These are phyloP conservation scores for Xylariales sp. DNA, from an alignment of 2,329 filamentous ascomycete genomes.

Conservation along the genomic window DNA sequence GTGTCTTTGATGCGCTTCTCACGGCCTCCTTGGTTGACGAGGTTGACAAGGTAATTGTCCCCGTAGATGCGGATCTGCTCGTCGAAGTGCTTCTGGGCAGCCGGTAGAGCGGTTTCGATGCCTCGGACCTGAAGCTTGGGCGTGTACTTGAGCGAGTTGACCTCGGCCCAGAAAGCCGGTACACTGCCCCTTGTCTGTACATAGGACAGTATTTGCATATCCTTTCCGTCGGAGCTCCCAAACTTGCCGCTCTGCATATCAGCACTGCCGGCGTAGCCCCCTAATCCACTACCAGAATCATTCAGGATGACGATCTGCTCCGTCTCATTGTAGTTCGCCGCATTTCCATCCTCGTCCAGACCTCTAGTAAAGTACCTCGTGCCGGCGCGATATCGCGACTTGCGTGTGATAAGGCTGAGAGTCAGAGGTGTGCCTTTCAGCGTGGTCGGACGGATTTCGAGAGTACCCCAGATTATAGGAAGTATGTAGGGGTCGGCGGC, in stretches of 20 bases:
- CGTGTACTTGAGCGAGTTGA: constrained; percentile 88
- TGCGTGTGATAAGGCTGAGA: constrained; percentile 79
- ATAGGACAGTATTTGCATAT: constrained; percentile 87
- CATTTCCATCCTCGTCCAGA: constrained; percentile 87
- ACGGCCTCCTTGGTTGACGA: constrained; percentile 93
- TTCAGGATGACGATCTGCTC: constrained; percentile 91
- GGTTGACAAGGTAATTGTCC: constrained; percentile 94
- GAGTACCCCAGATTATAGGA: constrained; percentile 93
- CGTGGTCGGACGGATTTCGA: constrained; percentile 81
- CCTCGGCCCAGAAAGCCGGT: constrained; percentile 91
- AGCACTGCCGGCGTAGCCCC: constrained; percentile 73
- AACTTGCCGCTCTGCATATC: constrained; percentile 71
- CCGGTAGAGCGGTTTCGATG: constrained; percentile 72
- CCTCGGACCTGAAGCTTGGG: constrained; percentile 85
- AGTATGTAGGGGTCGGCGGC: constrained; percentile 87
- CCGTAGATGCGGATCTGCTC: constrained; percentile 93
- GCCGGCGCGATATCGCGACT: constrained; percentile 82
- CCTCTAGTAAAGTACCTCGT: constrained; percentile 94
- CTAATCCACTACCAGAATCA: constrained; percentile 67
- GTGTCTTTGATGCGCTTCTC: constrained; percentile 87
- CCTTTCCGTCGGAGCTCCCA: constrained; percentile 55
- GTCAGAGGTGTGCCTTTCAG: constrained; percentile 84
- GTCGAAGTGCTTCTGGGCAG: constrained; percentile 81
- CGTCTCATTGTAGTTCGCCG: constrained; percentile 99
- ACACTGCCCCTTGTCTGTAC: constrained; percentile 96